phyloP scores from a whole-genome alignment of 768 basidiomycete genomes.

The Suillus placidus region DNA sequence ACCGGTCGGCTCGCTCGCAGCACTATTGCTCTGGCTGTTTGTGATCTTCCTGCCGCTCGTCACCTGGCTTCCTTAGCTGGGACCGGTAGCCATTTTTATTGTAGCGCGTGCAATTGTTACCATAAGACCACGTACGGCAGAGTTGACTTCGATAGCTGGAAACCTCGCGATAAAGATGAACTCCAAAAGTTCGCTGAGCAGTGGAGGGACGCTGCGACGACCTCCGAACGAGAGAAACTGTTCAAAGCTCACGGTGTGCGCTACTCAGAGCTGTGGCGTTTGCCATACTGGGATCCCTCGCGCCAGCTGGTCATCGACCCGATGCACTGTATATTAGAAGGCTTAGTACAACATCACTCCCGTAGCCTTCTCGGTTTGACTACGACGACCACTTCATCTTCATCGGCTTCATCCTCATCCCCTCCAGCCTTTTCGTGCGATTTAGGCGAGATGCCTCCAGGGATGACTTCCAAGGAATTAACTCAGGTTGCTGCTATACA shows the following conservation, averaged over 20 bases:
- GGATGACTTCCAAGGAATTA: background rate
- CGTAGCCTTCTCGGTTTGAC: background rate
- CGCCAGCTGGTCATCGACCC: constrained; percentile 17
- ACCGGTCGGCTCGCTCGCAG: constrained; percentile 14
- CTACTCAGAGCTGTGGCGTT: constrained; percentile 19
- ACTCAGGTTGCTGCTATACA: background rate
- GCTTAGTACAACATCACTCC: background rate
- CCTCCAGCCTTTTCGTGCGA: background rate
- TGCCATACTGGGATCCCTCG: constrained; percentile 26
- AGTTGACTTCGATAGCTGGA: constrained; percentile 18
- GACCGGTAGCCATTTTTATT: constrained; percentile 26
- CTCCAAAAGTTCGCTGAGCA: constrained; percentile 10
- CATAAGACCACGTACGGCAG: constrained; percentile 5
- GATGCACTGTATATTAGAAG: constrained; percentile 20
- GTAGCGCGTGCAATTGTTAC: constrained; percentile 30
- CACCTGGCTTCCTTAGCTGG: constrained; percentile 32
- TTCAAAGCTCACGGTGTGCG: constrained; percentile 16
- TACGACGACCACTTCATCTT: background rate
- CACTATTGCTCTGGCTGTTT: constrained; percentile 27
- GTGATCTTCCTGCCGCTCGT: constrained; percentile 30
- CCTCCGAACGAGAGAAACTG: constrained; percentile 8
- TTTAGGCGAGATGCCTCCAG: background rate
- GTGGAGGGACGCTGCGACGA: constrained; percentile 13
- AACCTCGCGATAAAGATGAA: constrained; percentile 13
- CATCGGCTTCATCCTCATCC: background rate